Percentiles rank a stretch among this genome's conserved stretches.
phyloP scores from a whole-genome alignment of 495 filamentous ascomycete genomes.

The Poronia punctata region DNA sequence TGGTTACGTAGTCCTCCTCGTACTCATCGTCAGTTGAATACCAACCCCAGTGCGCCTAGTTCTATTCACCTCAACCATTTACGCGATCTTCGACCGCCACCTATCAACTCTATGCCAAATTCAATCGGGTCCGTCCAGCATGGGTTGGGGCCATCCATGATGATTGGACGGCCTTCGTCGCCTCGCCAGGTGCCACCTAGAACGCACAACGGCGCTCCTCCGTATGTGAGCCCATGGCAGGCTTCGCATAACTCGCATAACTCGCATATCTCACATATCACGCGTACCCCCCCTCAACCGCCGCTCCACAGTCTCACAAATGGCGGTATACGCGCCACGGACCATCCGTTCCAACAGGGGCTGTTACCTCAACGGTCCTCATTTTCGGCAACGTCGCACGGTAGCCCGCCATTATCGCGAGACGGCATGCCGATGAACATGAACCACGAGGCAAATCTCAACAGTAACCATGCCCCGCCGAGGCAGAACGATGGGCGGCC shows the following conservation, averaged over 20 bases:
- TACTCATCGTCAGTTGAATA: conserved; percentile 35
- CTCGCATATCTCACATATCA: too few species aligned
- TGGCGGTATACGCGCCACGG: conserved; percentile 24
- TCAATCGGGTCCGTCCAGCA: conserved; percentile 29
- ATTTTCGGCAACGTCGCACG: conserved; percentile 24
- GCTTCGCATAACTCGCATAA: too few species aligned
- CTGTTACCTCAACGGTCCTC: conserved; percentile 28
- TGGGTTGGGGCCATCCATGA: conserved; percentile 32
- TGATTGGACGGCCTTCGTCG: conserved; percentile 37
- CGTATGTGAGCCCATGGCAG: conserved; percentile 20
- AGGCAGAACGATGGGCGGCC: conserved; percentile 36
- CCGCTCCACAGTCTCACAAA: conserved; percentile 31
- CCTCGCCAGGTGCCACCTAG: conserved; percentile 21
- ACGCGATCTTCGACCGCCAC: conserved; percentile 35
- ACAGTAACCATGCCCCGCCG: conserved; percentile 9
- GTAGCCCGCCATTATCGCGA: conserved; percentile 28
- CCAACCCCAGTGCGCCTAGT: conserved; percentile 19
- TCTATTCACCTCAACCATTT: conserved; percentile 35
- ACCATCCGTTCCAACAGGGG: conserved; percentile 27
- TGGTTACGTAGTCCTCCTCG: conserved; percentile 26
- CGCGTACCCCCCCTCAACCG: conserved; percentile 28
- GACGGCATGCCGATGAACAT: conserved; percentile 24
- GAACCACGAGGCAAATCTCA: conserved; percentile 26
- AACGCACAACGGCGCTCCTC: conserved; percentile 13
- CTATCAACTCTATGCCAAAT: conserved; percentile 31